Base-by-base conservation (phyloP, 192 early-diverging fungal genomes). In the Neocallimastix lanati region DNA sequence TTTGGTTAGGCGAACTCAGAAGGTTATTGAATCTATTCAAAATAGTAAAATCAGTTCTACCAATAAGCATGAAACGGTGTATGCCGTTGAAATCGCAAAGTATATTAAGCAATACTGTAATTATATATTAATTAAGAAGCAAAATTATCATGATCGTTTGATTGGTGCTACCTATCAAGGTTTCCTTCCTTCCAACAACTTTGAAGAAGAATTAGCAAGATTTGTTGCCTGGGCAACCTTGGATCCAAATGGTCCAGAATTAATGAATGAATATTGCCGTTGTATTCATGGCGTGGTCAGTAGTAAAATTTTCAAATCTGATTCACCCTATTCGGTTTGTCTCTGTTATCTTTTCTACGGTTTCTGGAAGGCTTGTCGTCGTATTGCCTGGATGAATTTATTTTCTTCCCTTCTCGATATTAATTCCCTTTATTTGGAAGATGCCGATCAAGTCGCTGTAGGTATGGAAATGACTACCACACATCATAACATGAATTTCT, bases 401-500 rank as follows among this genome's bases (percentile, higher is more conserved):
- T 21, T 83, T 21, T 58, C 85, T 2, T 33, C 81, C 4, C 77
- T 86, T 18, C 18, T 40, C 15, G 78, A 83, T 37, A 87, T 81
- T 79, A 87, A 87, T 50, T 80, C 85, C 0, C 40, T 82, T 13
- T 87, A 83, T 78, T 78, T 86, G 16, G 83, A 84, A 25, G 85
- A 86, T 28, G 25, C 40, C 4, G 85, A 86, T 76, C 85, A 86
- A 78, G 85, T 87, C 15, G 85, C 85, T 5, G 85, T 86, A 27
- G 30, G 81, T 29, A 67, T 86, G 28, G 85, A 86, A 76, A 86
- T 86, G 85, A 81, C 80, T 21, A 86, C 85, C 0, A 87, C 85
- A 0, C 85, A 87, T 28, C 27, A 30, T 12, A 85, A 83, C 38
- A 33, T 86, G 14, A 67, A 76, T 11, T 28, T 58, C 13, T 35